Percentiles rank a stretch among this genome's conserved stretches.
phyloP scores from a whole-genome alignment of 2,329 filamentous ascomycete genomes.

The Cladophialophora immunda region DNA sequence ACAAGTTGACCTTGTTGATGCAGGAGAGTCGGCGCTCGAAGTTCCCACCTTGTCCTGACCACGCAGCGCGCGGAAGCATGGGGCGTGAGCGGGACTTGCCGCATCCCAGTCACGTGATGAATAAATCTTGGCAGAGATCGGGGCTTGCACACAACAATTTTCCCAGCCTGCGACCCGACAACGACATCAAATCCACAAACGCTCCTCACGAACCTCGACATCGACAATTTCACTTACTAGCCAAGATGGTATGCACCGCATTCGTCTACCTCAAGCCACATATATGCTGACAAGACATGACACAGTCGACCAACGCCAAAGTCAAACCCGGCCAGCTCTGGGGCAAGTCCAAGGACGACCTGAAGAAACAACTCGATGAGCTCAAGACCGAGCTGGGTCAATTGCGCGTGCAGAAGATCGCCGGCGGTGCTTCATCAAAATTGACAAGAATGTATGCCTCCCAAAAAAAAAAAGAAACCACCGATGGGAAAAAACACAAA shows the following conservation, averaged over 20 bases:
- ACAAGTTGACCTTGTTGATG: not conserved
- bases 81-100: not conserved
- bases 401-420: slow-evolving; percentile 98
- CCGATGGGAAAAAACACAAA: not conserved
- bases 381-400: slow-evolving; percentile 96
- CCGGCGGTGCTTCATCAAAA: slow-evolving; percentile 86
- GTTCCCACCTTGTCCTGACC: not conserved
- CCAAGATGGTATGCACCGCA: slow-evolving; percentile 38
- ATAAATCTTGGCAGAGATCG: slow-evolving; percentile 25
- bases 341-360: slow-evolving; percentile 99
- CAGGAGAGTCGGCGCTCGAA: not conserved
- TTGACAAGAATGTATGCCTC: slow-evolving; percentile 91
- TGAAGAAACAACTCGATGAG: slow-evolving; percentile 93
- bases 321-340: slow-evolving; percentile 97
- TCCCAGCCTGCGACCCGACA: slow-evolving; percentile 12
- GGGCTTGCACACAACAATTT: slow-evolving; percentile 7
- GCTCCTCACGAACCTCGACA: slow-evolving; percentile 24
- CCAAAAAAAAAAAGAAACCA: too few relatives aligned
- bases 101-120: slow-evolving; percentile 13
- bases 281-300: slow-evolving; percentile 13
- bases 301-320: slow-evolving; percentile 68
- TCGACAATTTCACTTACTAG: slow-evolving; percentile 33
- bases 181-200: slow-evolving; percentile 26
- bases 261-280: not conserved
- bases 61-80: not conserved